Evolutionary conservation across 192 early-diverging fungal genomes (phyloP).

Genomic region (Coemansia sp.): DNA sequence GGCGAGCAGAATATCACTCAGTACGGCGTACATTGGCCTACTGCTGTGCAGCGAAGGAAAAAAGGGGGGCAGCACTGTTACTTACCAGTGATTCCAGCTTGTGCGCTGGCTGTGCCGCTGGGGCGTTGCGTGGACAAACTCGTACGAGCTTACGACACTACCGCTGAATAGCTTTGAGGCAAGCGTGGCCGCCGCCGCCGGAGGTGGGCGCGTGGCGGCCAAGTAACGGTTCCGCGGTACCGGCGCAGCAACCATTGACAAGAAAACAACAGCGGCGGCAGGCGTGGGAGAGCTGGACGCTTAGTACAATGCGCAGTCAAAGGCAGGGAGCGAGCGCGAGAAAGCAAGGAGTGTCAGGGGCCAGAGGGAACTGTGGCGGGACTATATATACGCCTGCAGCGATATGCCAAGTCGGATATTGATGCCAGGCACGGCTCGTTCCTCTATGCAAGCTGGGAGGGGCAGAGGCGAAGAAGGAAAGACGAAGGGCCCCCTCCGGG

Average conservation of each 20-base stretch:
- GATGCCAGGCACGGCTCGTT: too few species aligned
- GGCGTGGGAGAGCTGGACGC: not conserved
- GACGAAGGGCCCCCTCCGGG: too few species aligned
- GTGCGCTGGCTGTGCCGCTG: slow-evolving; percentile 68
- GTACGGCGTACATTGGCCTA: not conserved
- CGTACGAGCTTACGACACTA: slow-evolving; percentile 43
- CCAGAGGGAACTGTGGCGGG: not conserved
- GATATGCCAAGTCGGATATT: too few species aligned
- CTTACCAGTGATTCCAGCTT: slow-evolving; percentile 90
- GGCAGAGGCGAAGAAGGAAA: too few species aligned
- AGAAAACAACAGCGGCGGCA: not conserved
- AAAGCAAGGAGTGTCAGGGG: not conserved
- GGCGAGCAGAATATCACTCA: not conserved
- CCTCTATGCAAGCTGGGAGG: too few species aligned
- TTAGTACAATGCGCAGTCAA: slow-evolving; percentile 1
- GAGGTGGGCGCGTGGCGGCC: slow-evolving; percentile 3
- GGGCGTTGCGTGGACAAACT: slow-evolving; percentile 66
- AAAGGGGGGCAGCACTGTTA: not conserved
- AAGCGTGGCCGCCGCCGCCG: not conserved
- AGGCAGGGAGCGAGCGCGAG: not conserved
- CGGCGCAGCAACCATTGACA: slow-evolving; percentile 32
- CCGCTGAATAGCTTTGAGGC: slow-evolving; percentile 12
- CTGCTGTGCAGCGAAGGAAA: not conserved
- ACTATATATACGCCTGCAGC: too few species aligned
- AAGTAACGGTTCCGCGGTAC: slow-evolving; percentile 29